Evolutionary conservation across 2,329 filamentous ascomycete species (phyloP).

Genomic region (Fusarium sp.): DNA sequence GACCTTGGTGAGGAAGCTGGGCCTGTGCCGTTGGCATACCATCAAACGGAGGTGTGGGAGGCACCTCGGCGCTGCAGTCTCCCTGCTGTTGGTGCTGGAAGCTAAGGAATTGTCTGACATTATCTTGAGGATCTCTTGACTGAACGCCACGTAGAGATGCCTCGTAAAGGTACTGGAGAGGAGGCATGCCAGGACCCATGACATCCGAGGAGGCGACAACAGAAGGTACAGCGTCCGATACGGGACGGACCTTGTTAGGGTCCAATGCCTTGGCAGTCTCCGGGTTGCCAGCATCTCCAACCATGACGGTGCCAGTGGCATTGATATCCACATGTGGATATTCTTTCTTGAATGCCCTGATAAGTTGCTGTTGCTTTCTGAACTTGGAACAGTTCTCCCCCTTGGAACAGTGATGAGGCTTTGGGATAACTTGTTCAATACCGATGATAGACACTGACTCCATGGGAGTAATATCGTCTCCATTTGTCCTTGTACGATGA

Average conservation of each 20-base stretch:
- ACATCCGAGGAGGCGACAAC: slow-evolving; percentile 92
- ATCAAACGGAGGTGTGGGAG: slow-evolving; percentile 76
- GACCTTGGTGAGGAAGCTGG: slow-evolving; percentile 62
- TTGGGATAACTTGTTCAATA: slow-evolving; percentile 88
- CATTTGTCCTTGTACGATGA: slow-evolving; percentile 52
- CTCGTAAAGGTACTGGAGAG: slow-evolving; percentile 78
- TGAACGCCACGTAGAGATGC: slow-evolving; percentile 76
- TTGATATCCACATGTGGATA: slow-evolving; percentile 71
- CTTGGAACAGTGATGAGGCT: slow-evolving; percentile 85
- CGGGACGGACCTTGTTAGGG: slow-evolving; percentile 68
- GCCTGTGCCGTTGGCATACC: slow-evolving; percentile 56
- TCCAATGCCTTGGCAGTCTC: slow-evolving; percentile 69
- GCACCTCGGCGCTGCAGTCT: slow-evolving; percentile 62
- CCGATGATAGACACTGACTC: slow-evolving; percentile 92
- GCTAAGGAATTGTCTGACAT: slow-evolving; percentile 88
- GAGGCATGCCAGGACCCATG: slow-evolving; percentile 76
- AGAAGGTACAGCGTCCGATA: slow-evolving; percentile 81
- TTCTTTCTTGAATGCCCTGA: slow-evolving; percentile 79
- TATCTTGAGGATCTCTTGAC: slow-evolving; percentile 86
- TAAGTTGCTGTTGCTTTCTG: slow-evolving; percentile 80
- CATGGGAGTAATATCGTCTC: slow-evolving; percentile 78
- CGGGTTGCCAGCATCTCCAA: slow-evolving; percentile 84
- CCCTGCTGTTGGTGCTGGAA: slow-evolving; percentile 74
- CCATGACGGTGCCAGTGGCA: slow-evolving; percentile 74
- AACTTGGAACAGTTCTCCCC: slow-evolving; percentile 87